Conservation (phyloP, 306 rosid genomes). For the Elaeagnus macrophylla region DNA sequence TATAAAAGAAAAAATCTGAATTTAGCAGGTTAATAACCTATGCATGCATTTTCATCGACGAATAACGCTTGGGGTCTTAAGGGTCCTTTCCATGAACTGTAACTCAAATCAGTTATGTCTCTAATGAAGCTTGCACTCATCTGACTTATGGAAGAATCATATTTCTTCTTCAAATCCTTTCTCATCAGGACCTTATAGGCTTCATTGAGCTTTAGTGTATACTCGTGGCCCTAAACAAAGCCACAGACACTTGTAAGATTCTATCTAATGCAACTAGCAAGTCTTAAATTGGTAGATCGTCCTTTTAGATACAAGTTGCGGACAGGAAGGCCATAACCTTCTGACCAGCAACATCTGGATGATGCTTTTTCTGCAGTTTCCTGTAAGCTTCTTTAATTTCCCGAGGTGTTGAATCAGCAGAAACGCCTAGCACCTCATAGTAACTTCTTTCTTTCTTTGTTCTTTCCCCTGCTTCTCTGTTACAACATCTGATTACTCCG, state of each 20-base stretch:
- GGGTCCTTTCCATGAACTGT: conserved; percentile 69
- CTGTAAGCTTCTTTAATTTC: conserved; percentile 65
- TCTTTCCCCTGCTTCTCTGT: conserved; percentile 18
- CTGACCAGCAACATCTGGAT: conserved; percentile 75
- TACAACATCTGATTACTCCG: conserved; percentile 37
- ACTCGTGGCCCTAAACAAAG: conserved; percentile 48
- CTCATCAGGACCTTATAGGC: conserved; percentile 63
- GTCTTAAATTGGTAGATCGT: background rate
- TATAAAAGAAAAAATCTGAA: background rate
- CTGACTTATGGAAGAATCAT: conserved; percentile 48
- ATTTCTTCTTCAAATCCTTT: conserved; percentile 46
- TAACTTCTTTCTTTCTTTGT: conserved; percentile 30
- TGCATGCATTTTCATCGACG: conserved; percentile 78
- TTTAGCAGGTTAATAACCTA: conserved; percentile 34
- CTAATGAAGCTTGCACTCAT: conserved; percentile 28
- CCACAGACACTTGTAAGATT: background rate
- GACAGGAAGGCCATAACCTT: conserved; percentile 26
- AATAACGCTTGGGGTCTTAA: conserved; percentile 58
- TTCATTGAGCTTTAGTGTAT: conserved; percentile 53
- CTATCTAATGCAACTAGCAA: background rate
- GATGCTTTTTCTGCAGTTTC: conserved; percentile 66
- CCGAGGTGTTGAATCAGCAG: conserved; percentile 41
- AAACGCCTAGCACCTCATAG: conserved; percentile 64
- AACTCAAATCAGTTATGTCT: conserved; percentile 27
- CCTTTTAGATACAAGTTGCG: background rate